Evolutionary conservation across 192 early-diverging fungal species (phyloP), one percentile per base, ranked within the genome.

Genomic region (Chytriomyces sp.): DNA sequence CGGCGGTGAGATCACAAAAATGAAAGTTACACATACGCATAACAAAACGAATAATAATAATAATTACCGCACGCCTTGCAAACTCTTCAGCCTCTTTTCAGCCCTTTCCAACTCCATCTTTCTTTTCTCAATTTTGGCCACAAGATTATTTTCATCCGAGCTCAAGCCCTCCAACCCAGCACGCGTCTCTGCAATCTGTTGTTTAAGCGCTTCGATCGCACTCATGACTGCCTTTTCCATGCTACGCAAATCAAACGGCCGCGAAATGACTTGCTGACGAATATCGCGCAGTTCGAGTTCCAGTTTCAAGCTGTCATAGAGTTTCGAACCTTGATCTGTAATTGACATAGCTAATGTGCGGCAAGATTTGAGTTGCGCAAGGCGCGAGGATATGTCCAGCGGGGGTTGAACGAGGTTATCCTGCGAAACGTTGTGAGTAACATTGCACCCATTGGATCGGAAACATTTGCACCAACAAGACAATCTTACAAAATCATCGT

Each of bases 71-170:
- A 89, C 87, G 24, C 87, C 78, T 67, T 87, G 84, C 23, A 89
- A 53, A 64, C 77, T 80, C 76, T 80, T 79, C 64, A 89, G 69
- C 44, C 87, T 45, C 78, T 87, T 87, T 62, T 86, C 83, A 6
- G 84, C 86, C 5, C 87, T 77, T 44, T 89, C 87, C 13, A 86
- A 78, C 71, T 89, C 87, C 6, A 50, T 64, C 74, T 81, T 84
- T 71, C 83, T 83, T 77, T 89, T 89, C 62, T 89, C 84, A 57
- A 89, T 89, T 64, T 89, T 89, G 72, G 84, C 79, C 5, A 80
- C 46, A 6, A 89, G 73, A 64, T 85, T 86, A 10, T 75, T 47
- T 68, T 87, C 87, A 60, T 89, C 87, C 5, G 84, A 79, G 4
- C 63, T 63, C 35, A 89, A 53, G 59, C 82, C 81, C 26, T 85